Evolutionary conservation across 2,329 filamentous ascomycete genomes (phyloP).

Genomic region (Aspergillus clavatus): DNA sequence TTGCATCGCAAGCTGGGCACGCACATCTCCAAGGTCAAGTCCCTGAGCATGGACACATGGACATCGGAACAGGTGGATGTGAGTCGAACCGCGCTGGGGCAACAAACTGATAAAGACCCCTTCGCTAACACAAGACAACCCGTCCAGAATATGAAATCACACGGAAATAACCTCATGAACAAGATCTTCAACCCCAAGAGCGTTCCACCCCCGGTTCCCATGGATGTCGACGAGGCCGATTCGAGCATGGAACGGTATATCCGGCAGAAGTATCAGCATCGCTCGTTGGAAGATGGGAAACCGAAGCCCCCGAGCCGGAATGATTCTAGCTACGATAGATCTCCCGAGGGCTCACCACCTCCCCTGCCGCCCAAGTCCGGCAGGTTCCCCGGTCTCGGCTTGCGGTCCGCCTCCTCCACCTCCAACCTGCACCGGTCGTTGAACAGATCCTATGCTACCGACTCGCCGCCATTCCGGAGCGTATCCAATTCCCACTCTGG

Average conservation of each 20-base stretch:
- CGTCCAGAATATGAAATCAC: slow-evolving; percentile 81
- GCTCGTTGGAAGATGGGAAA: slow-evolving; percentile 47
- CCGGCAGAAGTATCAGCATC: slow-evolving; percentile 82
- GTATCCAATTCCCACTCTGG: slow-evolving; percentile 21
- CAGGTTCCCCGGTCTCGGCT: slow-evolving; percentile 58
- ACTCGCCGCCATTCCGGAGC: slow-evolving; percentile 23
- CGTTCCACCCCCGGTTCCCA: slow-evolving; percentile 73
- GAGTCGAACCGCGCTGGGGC: slow-evolving; percentile 33
- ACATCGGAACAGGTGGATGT: slow-evolving; percentile 93
- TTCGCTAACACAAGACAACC: slow-evolving; percentile 67
- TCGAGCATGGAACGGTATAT: slow-evolving; percentile 95
- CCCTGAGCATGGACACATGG: slow-evolving; percentile 98
- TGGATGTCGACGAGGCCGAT: slow-evolving; percentile 89
- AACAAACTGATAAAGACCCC: slow-evolving; percentile 32
- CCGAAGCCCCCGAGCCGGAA: slow-evolving; percentile 47
- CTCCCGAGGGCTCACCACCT: slow-evolving; percentile 52
- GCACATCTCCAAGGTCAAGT: slow-evolving; percentile 98
- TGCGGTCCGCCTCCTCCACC: slow-evolving; percentile 66
- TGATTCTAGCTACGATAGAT: slow-evolving; percentile 52
- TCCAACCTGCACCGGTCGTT: slow-evolving; percentile 58
- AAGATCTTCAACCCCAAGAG: slow-evolving; percentile 83
- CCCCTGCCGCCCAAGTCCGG: slow-evolving; percentile 57
- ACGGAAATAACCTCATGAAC: slow-evolving; percentile 83
- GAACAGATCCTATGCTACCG: slow-evolving; percentile 48
- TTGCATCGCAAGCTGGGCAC: slow-evolving; percentile 95